Evolutionary conservation across 306 rosid species (phyloP).

Genomic region (Luffa aegyptiaca): DNA sequence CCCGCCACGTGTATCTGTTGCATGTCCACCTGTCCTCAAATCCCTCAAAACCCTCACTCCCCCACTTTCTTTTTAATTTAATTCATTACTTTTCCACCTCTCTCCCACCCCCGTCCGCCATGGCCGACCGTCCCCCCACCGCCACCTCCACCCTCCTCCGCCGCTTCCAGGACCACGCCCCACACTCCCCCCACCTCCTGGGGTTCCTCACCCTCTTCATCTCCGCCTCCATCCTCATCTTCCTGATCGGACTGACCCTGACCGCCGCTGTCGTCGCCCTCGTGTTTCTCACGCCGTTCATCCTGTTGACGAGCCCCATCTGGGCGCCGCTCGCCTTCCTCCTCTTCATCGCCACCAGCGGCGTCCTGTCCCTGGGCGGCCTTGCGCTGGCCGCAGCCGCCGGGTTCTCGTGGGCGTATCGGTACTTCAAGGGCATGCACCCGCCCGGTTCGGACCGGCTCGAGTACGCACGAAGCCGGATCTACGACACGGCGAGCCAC

Average conservation of each 20-base stretch:
- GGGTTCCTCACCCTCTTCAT: conserved; percentile 39
- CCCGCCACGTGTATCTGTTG: conserved; percentile 39
- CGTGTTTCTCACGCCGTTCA: conserved; percentile 38
- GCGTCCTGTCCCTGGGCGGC: conserved; percentile 34
- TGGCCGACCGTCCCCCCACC: conserved; percentile 50
- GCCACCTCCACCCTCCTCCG: conserved; percentile 20
- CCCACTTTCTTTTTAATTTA: neutral
- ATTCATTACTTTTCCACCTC: conserved; percentile 11
- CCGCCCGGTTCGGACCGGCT: conserved; percentile 75
- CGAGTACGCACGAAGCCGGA: conserved; percentile 60
- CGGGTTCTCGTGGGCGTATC: conserved; percentile 48
- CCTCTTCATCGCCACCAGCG: conserved; percentile 25
- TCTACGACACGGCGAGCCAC: conserved; percentile 67
- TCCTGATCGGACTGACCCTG: conserved; percentile 44
- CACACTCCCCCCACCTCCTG: conserved; percentile 43
- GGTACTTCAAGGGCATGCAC: conserved; percentile 55
- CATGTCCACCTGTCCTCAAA: conserved; percentile 36
- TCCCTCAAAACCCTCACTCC: neutral
- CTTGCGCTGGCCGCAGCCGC: conserved; percentile 24
- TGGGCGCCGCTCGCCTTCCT: conserved; percentile 49
- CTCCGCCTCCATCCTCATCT: conserved; percentile 43
- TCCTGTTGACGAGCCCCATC: conserved; percentile 52
- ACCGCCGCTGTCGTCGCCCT: conserved; percentile 25
- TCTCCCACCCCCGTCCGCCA: conserved; percentile 9
- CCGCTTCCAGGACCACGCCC: conserved; percentile 30